Evolutionary conservation across 1,284 basidiomycete species (phyloP).

Genomic region (Boletus chippewaensis): DNA sequence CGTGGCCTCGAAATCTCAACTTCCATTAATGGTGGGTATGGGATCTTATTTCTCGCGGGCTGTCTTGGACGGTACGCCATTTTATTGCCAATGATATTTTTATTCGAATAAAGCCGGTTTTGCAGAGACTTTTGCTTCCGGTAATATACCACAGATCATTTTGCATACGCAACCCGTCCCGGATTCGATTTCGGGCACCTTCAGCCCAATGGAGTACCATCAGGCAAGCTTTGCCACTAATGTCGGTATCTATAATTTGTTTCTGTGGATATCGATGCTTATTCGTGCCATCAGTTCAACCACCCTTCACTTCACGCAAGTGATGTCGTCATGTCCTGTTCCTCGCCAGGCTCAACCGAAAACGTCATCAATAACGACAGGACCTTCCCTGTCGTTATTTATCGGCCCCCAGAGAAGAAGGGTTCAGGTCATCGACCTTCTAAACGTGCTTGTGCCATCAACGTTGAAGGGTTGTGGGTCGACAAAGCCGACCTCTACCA

Average conservation of each 20-base stretch:
- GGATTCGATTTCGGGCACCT: background rate
- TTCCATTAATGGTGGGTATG: background rate
- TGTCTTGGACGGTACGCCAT: background rate
- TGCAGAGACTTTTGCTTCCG: background rate
- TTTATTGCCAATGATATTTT: background rate
- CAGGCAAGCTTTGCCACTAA: background rate
- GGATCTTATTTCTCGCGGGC: background rate
- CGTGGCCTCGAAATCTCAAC: background rate
- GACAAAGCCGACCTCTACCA: conserved; percentile 7
- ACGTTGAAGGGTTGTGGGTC: conserved; percentile 1
- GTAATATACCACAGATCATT: background rate
- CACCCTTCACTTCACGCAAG: too few species aligned
- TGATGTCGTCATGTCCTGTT: too few species aligned
- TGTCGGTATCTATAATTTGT: too few species aligned
- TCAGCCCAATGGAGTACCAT: background rate
- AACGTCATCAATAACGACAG: background rate
- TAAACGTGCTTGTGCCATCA: background rate
- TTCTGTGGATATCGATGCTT: background rate
- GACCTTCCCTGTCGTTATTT: background rate
- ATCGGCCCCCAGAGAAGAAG: background rate
- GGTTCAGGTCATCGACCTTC: background rate
- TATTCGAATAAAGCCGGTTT: background rate
- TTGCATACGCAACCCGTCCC: background rate
- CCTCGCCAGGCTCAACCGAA: background rate
- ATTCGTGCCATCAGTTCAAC: background rate